phyloP scores from a whole-genome alignment of 768 basidiomycete species.

The Candolleomyces eurysporus region DNA sequence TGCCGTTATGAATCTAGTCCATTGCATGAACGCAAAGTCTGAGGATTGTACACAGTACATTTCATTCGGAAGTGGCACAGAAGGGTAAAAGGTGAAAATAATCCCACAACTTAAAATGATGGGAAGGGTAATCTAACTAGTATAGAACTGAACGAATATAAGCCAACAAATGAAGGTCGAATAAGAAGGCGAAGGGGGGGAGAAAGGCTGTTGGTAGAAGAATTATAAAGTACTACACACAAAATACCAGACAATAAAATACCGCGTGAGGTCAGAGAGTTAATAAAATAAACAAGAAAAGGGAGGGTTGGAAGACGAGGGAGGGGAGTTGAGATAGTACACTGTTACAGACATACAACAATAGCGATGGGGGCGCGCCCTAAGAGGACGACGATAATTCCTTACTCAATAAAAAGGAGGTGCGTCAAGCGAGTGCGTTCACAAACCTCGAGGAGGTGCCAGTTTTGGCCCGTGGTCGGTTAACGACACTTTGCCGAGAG shows the following conservation, averaged over 20 bases:
- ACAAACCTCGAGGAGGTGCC: constrained; percentile 64
- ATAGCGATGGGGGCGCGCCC: neutral
- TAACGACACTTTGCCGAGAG: constrained; percentile 41
- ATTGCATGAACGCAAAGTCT: no score
- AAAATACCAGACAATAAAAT: neutral
- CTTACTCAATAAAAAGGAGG: neutral
- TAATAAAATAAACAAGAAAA: constrained; percentile 14
- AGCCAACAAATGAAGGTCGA: constrained; percentile 15
- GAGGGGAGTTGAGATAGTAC: constrained; percentile 3
- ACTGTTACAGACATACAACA: constrained; percentile 8
- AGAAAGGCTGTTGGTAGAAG: neutral
- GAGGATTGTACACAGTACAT: no score
- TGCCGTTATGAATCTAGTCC: constrained; percentile 4
- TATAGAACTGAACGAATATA: no score
- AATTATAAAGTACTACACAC: neutral
- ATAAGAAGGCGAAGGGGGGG: constrained; percentile 17
- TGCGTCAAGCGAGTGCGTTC: constrained; percentile 39
- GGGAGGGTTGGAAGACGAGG: neutral
- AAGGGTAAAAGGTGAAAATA: no score
- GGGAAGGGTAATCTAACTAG: no score
- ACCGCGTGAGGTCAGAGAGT: neutral
- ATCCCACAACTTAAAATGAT: no score
- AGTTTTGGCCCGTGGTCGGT: constrained; percentile 68
- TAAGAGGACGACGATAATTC: neutral
- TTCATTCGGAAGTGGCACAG: no score